These are phyloP conservation scores for Sphaerulina populicola DNA, from an alignment of 2,329 filamentous ascomycete genomes.

Conservation along the genomic window DNA sequence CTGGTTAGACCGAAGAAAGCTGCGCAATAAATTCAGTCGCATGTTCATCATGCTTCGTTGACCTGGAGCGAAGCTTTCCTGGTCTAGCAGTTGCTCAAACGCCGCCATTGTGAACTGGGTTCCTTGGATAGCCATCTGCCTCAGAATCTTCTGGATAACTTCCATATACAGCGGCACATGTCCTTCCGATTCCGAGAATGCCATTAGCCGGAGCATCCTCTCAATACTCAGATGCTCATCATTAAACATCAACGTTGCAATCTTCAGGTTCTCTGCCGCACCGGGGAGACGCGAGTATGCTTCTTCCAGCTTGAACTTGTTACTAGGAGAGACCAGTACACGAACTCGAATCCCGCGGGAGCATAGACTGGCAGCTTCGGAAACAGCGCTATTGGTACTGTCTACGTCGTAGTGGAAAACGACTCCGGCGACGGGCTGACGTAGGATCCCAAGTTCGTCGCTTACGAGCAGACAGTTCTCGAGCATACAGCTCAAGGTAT, in stretches of 20 bases:
- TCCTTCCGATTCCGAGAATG: constrained; percentile 36
- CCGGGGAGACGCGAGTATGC: constrained; percentile 38
- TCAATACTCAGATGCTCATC: constrained; percentile 43
- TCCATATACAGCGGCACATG: constrained; percentile 49
- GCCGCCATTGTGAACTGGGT: constrained; percentile 44
- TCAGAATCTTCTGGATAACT: constrained; percentile 48
- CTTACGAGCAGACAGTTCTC: constrained; percentile 50
- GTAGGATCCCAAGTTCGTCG: constrained; percentile 38
- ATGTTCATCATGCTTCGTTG: constrained; percentile 52
- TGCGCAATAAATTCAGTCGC: constrained; percentile 55
- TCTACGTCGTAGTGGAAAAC: constrained; percentile 52
- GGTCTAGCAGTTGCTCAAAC: constrained; percentile 39
- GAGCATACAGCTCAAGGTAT: constrained; percentile 52
- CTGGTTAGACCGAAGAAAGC: constrained; percentile 45
- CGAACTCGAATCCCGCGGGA: constrained; percentile 42
- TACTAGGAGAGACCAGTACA: constrained; percentile 47
- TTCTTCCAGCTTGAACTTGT: constrained; percentile 36
- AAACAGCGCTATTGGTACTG: constrained; percentile 42
- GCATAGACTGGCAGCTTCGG: constrained; percentile 51
- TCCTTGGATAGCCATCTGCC: constrained; percentile 45
- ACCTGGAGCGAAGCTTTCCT: constrained; percentile 37
- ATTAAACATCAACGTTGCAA: constrained; percentile 42
- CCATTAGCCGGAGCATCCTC: constrained; percentile 51
- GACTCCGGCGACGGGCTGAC: constrained; percentile 50
- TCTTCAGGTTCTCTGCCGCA: constrained; percentile 36